phyloP scores from a whole-genome alignment of 352 stramenopile species.

The Phytophthora pistaciae region DNA sequence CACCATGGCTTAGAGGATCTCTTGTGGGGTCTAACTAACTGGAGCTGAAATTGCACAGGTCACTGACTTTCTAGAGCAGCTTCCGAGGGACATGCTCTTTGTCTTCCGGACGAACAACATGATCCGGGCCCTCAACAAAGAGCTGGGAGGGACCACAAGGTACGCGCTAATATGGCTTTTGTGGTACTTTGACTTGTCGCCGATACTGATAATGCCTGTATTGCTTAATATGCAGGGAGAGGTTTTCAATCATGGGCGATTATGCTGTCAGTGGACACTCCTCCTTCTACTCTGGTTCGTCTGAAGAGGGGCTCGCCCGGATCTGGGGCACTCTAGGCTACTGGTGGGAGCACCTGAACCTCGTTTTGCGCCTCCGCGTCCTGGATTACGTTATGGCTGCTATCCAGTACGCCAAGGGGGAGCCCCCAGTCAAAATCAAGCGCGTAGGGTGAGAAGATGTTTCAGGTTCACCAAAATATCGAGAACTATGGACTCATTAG shows the following conservation, averaged over 20 bases:
- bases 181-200: neutral
- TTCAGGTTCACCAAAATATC: neutral
- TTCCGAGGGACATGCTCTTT: slow-evolving; percentile 93
- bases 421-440: slow-evolving; percentile 51
- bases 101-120: slow-evolving; percentile 94
- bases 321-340: slow-evolving; percentile 46
- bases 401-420: slow-evolving; percentile 48
- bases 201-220: slow-evolving; percentile 8
- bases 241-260: slow-evolving; percentile 80
- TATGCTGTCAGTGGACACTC: slow-evolving; percentile 75
- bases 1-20: neutral
- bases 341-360: slow-evolving; percentile 75
- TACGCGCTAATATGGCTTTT: slow-evolving; percentile 18
- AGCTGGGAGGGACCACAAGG: slow-evolving; percentile 81
- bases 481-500: neutral
- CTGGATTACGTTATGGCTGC: slow-evolving; percentile 63
- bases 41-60: slow-evolving; percentile 45
- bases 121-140: slow-evolving; percentile 91
- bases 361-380: slow-evolving; percentile 66
- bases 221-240: slow-evolving; percentile 47
- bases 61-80: slow-evolving; percentile 83
- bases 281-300: slow-evolving; percentile 41
- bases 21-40: neutral
- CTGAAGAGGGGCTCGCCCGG: slow-evolving; percentile 5
- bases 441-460: slow-evolving; percentile 26